Evolutionary conservation across 805 yeast genomes (phyloP).

Genomic region (Yamadazyma philogaea): DNA sequence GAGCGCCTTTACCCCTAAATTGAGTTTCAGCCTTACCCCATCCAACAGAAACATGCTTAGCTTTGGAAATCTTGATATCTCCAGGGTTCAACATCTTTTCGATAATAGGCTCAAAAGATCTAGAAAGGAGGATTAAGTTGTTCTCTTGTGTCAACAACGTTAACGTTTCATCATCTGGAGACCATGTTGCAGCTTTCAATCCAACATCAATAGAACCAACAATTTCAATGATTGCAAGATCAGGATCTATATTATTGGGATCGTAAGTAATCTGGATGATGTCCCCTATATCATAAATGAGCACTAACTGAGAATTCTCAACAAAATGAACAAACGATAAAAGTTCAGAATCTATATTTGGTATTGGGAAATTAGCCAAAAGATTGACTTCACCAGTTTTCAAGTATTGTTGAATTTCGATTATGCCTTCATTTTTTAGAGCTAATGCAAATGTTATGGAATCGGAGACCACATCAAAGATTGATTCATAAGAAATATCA

Average conservation of each 20-base stretch:
- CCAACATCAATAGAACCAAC: constrained; percentile 84
- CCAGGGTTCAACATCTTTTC: constrained; percentile 57
- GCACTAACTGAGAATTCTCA: constrained; percentile 62
- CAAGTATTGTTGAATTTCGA: constrained; percentile 76
- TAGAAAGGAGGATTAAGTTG: constrained; percentile 63
- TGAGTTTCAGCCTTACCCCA: constrained; percentile 99
- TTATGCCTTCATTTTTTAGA: constrained; percentile 46
- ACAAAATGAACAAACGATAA: constrained; percentile 65
- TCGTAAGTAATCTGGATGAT: constrained; percentile 66
- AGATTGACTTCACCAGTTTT: constrained; percentile 58
- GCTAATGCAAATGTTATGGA: constrained; percentile 64
- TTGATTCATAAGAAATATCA: constrained; percentile 32
- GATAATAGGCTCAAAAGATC: constrained; percentile 73
- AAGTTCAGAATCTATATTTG: constrained; percentile 34
- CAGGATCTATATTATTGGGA: constrained; percentile 39
- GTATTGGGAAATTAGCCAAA: constrained; percentile 60
- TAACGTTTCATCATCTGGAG: constrained; percentile 86
- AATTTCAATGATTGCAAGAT: constrained; percentile 61
- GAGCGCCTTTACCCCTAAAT: constrained; percentile 90
- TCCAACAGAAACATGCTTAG: constrained; percentile 91
- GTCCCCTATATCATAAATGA: constrained; percentile 75
- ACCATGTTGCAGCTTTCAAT: constrained; percentile 73
- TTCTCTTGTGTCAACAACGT: constrained; percentile 61
- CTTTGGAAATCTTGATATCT: constrained; percentile 57
- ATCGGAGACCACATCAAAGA: constrained; percentile 72